Evolutionary conservation across 805 yeast species (phyloP).

Genomic region (Wickerhamomyces bisporus): DNA sequence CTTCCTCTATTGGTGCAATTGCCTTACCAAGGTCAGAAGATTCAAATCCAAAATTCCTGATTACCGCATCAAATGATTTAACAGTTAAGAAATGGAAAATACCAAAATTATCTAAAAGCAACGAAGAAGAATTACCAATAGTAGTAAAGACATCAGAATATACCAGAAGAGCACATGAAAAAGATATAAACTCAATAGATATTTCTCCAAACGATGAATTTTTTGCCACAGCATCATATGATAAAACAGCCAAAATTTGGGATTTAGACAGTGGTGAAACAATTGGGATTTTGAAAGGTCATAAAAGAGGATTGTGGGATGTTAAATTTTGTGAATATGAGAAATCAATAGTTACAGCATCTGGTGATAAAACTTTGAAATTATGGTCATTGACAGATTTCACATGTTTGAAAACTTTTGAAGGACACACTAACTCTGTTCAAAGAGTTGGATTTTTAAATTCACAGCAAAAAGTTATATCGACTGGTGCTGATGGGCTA

Average conservation of each 20-base stretch:
- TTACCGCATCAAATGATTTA: conserved; percentile 89
- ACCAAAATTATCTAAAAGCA: conserved; percentile 52
- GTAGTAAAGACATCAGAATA: conserved; percentile 63
- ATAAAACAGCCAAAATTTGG: conserved; percentile 90
- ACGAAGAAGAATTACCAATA: conserved; percentile 26
- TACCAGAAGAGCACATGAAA: conserved; percentile 95
- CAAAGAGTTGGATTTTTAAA: conserved; percentile 73
- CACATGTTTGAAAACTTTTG: conserved; percentile 75
- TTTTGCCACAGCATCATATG: conserved; percentile 93
- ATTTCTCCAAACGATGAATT: conserved; percentile 85
- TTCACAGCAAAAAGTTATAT: conserved; percentile 60
- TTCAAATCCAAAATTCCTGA: conserved; percentile 55
- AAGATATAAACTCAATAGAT: conserved; percentile 87
- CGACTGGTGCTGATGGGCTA: conserved; percentile 90
- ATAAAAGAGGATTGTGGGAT: conserved; percentile 93
- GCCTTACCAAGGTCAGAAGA: conserved; percentile 46
- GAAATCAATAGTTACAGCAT: conserved; percentile 70
- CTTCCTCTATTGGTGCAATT: conserved; percentile 79
- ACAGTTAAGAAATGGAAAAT: conserved; percentile 83
- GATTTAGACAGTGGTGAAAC: conserved; percentile 80
- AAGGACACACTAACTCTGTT: conserved; percentile 91
- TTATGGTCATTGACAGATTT: conserved; percentile 83
- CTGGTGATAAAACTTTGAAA: conserved; percentile 88
- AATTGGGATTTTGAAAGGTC: conserved; percentile 80
- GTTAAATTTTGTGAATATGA: conserved; percentile 78